Percentiles rank a stretch among this genome's conserved stretches.
Evolutionary conservation across 2,329 filamentous ascomycete genomes (phyloP).

Genomic region (Chaetomiaceae sp.): DNA sequence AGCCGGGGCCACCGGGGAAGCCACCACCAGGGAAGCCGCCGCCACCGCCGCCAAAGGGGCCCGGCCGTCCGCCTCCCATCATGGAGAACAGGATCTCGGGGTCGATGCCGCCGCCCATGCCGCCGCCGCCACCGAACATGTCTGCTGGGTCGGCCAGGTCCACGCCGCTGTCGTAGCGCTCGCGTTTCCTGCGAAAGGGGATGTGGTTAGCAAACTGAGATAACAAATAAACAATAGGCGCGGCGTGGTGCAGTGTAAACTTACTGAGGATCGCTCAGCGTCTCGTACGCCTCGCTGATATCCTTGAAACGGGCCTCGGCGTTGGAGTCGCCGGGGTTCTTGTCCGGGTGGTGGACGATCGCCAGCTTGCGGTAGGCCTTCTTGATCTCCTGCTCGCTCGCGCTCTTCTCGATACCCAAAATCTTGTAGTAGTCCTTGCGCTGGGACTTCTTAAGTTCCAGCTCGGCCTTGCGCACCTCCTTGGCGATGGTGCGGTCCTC

Average conservation of each 20-base stretch:
- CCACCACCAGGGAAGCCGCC: conserved; percentile 36
- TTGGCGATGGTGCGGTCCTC: conserved; percentile 73
- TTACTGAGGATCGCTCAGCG: conserved; percentile 86
- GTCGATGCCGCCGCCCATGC: conserved; percentile 61
- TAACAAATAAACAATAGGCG: neutral
- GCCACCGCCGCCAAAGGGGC: conserved; percentile 38
- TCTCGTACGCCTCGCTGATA: conserved; percentile 94
- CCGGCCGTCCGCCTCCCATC: conserved; percentile 60
- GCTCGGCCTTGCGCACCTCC: conserved; percentile 83
- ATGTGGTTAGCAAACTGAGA: conserved; percentile 27
- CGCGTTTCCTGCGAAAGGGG: conserved; percentile 66
- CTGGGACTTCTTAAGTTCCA: conserved; percentile 96
- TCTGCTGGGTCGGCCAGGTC: conserved; percentile 85
- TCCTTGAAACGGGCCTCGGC: conserved; percentile 97
- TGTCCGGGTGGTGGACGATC: conserved; percentile 92
- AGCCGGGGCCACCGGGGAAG: conserved; percentile 47
- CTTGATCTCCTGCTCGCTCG: conserved; percentile 81
- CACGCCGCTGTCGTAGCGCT: conserved; percentile 85
- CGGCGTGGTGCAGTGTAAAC: conserved; percentile 34
- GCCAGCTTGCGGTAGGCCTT: conserved; percentile 94
- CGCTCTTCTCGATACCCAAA: conserved; percentile 79
- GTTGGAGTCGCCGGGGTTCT: conserved; percentile 81
- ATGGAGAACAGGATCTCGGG: conserved; percentile 77
- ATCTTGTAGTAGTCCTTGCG: conserved; percentile 99
- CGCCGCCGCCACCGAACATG: conserved; percentile 67